These are phyloP conservation scores for Globisporangium takayamanum DNA, from an alignment of 352 stramenopile species.

Conservation along the genomic window DNA sequence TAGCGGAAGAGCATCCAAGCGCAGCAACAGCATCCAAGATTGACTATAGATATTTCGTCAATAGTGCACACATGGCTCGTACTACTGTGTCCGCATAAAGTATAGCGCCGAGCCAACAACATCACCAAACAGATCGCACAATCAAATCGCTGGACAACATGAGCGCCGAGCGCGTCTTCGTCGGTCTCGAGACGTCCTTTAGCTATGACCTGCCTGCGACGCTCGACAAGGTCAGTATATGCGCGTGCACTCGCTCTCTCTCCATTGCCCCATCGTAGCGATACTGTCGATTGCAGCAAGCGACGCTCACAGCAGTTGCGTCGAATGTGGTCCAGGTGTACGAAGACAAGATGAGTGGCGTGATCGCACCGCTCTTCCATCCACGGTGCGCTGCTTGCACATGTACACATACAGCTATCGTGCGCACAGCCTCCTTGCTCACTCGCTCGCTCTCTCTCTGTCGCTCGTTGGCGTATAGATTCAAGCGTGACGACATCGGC, in stretches of 20 bases:
- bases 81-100: not conserved
- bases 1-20: no score
- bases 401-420: not conserved
- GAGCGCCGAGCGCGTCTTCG: conserved; percentile 54
- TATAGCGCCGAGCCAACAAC: conserved; percentile 1
- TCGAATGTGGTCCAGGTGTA: conserved; percentile 32
- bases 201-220: conserved; percentile 55
- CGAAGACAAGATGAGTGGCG: conserved; percentile 73
- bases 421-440: not conserved
- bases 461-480: conserved; percentile 20
- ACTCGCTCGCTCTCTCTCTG: not conserved
- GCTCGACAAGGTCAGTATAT: conserved; percentile 38
- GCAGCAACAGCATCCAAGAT: no score
- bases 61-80: no score
- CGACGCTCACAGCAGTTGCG: not conserved
- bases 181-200: conserved; percentile 73
- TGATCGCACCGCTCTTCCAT: conserved; percentile 80
- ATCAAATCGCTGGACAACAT: conserved; percentile 6
- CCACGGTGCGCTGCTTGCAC: conserved; percentile 33
- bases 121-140: not conserved
- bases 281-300: not conserved
- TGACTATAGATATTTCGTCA: no score
- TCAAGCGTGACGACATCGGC: conserved; percentile 57
- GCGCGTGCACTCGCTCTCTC: not conserved
- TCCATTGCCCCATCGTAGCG: not conserved